Percentiles rank a stretch among this genome's conserved stretches.
Evolutionary conservation across 768 basidiomycete species (phyloP).

Genomic region (Trametes cingulata): DNA sequence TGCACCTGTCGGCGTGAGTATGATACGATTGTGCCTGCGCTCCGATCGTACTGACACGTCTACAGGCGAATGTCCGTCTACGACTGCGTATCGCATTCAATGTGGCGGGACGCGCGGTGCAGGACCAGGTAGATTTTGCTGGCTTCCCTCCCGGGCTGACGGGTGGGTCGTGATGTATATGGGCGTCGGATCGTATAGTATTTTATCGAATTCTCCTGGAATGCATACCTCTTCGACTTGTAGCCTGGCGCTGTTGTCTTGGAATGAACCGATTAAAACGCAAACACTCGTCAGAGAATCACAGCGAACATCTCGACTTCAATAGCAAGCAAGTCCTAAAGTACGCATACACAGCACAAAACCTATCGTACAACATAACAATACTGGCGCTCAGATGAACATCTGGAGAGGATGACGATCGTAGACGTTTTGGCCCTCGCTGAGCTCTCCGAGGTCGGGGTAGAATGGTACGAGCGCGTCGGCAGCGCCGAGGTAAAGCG

Average conservation of each 20-base stretch:
- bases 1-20: slow-evolving; percentile 82
- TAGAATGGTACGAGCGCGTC: slow-evolving; percentile 96
- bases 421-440: slow-evolving; percentile 86
- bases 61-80: slow-evolving; percentile 78
- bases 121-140: slow-evolving; percentile 94
- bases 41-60: background rate
- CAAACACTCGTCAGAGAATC: background rate
- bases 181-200: slow-evolving; percentile 1
- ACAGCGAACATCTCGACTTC: slow-evolving; percentile 40
- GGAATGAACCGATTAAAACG: no score
- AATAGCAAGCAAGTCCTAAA: slow-evolving; percentile 26
- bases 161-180: slow-evolving; percentile 35
- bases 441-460: slow-evolving; percentile 86
- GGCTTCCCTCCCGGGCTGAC: slow-evolving; percentile 83
- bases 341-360: slow-evolving; percentile 8
- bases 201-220: slow-evolving; percentile 3
- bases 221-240: slow-evolving; percentile 10
- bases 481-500: slow-evolving; percentile 85
- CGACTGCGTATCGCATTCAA: slow-evolving; percentile 82
- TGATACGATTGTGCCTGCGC: background rate
- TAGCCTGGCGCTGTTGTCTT: slow-evolving; percentile 1
- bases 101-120: slow-evolving; percentile 65
- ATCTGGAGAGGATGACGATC: slow-evolving; percentile 82
- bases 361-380: slow-evolving; percentile 17
- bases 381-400: slow-evolving; percentile 59